phyloP scores from a whole-genome alignment of 208 protist species.

The Leishmania guyanensis region DNA sequence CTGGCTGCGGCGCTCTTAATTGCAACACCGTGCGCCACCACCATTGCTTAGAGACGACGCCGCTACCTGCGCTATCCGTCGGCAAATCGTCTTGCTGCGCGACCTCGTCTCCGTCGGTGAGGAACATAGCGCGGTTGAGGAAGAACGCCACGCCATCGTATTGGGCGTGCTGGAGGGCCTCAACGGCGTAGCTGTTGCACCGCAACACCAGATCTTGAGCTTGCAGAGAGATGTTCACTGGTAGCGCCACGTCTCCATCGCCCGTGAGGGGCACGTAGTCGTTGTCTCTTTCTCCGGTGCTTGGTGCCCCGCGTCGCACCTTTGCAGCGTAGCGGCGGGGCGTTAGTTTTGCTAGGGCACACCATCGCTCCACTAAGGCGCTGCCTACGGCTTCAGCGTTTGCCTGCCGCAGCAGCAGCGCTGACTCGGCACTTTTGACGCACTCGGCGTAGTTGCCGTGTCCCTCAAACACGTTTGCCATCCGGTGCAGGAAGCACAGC shows the following conservation, averaged over 20 bases:
- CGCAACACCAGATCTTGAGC: slow-evolving; percentile 65
- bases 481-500: slow-evolving; percentile 64
- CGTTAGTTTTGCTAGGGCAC: background rate
- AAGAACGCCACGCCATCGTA: slow-evolving; percentile 71
- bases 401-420: slow-evolving; percentile 61
- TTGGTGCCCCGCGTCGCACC: background rate
- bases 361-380: slow-evolving; percentile 17
- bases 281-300: background rate
- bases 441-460: slow-evolving; percentile 78
- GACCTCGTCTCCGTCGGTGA: slow-evolving; percentile 60
- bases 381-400: slow-evolving; percentile 30
- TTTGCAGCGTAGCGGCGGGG: background rate
- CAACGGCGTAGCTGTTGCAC: slow-evolving; percentile 85
- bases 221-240: slow-evolving; percentile 36
- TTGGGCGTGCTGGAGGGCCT: slow-evolving; percentile 53
- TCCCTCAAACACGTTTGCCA: slow-evolving; percentile 57
- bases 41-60: slow-evolving; percentile 10
- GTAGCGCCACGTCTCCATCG: slow-evolving; percentile 32
- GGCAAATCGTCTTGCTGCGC: background rate
- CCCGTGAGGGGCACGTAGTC: slow-evolving; percentile 24
- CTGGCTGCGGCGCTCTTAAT: background rate
- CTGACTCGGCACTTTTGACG: slow-evolving; percentile 75
- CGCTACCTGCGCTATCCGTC: background rate
- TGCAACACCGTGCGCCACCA: slow-evolving; percentile 30
- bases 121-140: slow-evolving; percentile 79